A percentile compares a stretch with the other conserved stretches of the same genome.
phyloP scores from a whole-genome alignment of 164 flowering plant genomes.

The Vitis vinifera region DNA sequence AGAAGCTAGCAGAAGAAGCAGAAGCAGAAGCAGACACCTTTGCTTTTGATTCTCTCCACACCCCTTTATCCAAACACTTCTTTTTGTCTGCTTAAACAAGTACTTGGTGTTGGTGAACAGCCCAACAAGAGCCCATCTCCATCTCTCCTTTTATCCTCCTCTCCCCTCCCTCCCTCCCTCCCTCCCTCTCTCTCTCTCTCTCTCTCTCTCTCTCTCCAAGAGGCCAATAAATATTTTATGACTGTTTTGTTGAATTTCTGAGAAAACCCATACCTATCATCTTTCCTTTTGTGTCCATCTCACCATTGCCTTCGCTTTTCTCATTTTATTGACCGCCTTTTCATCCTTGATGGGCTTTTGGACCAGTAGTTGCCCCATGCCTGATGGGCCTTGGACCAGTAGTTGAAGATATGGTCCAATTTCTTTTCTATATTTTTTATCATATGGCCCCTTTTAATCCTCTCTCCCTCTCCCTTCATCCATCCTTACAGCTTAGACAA shows the following conservation, averaged over 20 bases:
- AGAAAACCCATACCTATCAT: constrained; percentile 23
- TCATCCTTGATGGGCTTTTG: neutral
- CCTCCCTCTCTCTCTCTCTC: constrained; percentile 2
- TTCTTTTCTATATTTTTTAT: no score
- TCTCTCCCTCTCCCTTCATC: no score
- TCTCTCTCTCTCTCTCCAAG: constrained; percentile 10
- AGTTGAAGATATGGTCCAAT: no score
- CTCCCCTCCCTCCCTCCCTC: constrained; percentile 11
- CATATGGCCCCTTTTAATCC: no score
- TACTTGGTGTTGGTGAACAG: constrained; percentile 36
- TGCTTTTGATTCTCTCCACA: constrained; percentile 4
- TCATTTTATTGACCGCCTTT: constrained; percentile 18
- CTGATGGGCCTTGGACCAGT: no score
- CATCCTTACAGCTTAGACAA: no score
- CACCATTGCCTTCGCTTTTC: constrained; percentile 12
- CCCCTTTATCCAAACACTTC: constrained; percentile 18
- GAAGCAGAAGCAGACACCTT: constrained; percentile 14
- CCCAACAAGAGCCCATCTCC: constrained; percentile 36
- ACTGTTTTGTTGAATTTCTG: constrained; percentile 16
- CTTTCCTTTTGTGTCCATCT: constrained; percentile 20
- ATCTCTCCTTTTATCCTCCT: constrained; percentile 22
- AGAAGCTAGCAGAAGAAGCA: neutral
- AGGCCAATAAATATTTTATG: constrained; percentile 1
- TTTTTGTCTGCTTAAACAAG: constrained; percentile 39
- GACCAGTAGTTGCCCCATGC: neutral